phyloP scores from a whole-genome alignment of 352 stramenopile species.

The Vaucheria bursata region DNA sequence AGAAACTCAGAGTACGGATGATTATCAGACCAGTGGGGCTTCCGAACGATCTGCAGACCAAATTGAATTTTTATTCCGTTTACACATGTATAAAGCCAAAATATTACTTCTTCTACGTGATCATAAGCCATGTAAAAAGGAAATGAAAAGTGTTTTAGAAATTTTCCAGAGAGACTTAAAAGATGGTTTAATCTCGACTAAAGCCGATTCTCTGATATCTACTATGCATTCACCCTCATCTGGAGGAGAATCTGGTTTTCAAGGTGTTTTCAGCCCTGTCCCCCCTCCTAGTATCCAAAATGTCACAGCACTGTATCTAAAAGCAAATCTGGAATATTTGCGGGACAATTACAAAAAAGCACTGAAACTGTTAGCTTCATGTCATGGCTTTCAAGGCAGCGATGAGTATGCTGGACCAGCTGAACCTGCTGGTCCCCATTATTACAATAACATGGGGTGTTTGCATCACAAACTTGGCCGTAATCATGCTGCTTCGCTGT shows the following conservation, averaged over 20 bases:
- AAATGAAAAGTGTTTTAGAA: constrained; percentile 79
- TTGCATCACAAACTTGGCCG: constrained; percentile 79
- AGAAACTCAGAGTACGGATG: constrained; percentile 50
- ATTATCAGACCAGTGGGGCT: constrained; percentile 58
- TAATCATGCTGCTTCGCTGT: constrained; percentile 75
- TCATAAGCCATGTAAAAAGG: constrained; percentile 67
- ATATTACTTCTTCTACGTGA: constrained; percentile 72
- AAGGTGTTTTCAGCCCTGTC: constrained; percentile 56
- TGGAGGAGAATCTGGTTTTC: constrained; percentile 2
- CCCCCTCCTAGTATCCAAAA: constrained; percentile 70
- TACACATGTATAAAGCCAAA: constrained; percentile 82
- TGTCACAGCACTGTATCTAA: constrained; percentile 74
- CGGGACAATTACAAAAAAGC: constrained; percentile 84
- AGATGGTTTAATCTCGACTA: constrained; percentile 40
- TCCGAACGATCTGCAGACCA: constrained; percentile 25
- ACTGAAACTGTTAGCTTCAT: constrained; percentile 77
- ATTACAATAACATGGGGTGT: constrained; percentile 60
- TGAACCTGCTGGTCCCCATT: constrained; percentile 29
- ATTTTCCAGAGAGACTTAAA: constrained; percentile 84
- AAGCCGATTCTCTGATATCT: background rate
- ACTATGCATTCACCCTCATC: background rate
- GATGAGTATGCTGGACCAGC: constrained; percentile 37
- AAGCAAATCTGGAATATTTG: constrained; percentile 84
- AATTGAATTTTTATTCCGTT: constrained; percentile 71
- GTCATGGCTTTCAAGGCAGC: constrained; percentile 36